phyloP scores from a whole-genome alignment of 208 protist genomes.

The Leptomonas pyrrhocoris region DNA sequence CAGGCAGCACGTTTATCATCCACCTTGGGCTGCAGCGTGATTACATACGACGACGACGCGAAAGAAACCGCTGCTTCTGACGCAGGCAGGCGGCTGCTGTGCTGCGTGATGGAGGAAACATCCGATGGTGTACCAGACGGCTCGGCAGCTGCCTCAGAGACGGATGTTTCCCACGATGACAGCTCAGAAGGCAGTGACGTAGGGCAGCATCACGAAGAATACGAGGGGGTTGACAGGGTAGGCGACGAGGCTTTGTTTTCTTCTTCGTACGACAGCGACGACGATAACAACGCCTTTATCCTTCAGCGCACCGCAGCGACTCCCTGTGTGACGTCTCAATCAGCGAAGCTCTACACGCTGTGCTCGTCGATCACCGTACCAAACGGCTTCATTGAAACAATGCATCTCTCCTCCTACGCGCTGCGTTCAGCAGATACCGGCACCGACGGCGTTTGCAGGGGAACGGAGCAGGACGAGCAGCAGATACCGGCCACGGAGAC shows the following conservation, averaged over 20 bases:
- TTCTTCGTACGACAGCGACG: background rate
- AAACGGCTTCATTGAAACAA: background rate
- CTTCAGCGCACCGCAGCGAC: background rate
- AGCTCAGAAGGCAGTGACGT: background rate
- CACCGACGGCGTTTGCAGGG: background rate
- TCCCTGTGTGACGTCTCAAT: background rate
- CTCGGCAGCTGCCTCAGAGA: no score
- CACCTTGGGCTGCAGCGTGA: background rate
- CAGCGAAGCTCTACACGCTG: slow-evolving; percentile 6
- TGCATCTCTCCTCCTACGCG: background rate
- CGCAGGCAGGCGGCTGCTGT: slow-evolving; percentile 13
- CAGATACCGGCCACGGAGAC: background rate
- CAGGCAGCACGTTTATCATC: background rate
- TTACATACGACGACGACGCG: background rate
- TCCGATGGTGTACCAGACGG: background rate
- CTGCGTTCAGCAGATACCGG: background rate
- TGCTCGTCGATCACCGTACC: background rate
- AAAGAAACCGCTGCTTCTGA: background rate
- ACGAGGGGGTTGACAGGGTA: background rate
- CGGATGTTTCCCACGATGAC: background rate
- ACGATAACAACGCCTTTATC: background rate
- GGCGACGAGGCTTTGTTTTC: background rate
- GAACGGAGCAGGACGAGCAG: background rate
- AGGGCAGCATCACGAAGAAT: background rate
- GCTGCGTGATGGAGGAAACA: slow-evolving; percentile 15